Evolutionary conservation across 495 filamentous ascomycete species (phyloP), one percentile per base, ranked within the genome.

Genomic region (Podospora australis): DNA sequence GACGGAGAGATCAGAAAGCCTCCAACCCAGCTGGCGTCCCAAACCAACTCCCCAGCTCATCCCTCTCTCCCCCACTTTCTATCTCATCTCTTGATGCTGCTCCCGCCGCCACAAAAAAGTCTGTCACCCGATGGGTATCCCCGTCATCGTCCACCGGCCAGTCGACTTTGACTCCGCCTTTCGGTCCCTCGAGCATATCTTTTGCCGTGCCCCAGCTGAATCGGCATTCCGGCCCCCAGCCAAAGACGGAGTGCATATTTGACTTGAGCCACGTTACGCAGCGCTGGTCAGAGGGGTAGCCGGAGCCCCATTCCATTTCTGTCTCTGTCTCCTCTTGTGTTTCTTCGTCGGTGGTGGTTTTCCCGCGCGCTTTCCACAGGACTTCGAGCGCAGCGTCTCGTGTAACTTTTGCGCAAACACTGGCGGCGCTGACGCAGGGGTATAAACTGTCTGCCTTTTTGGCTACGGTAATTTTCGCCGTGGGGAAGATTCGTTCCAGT

Each of bases 121-220:
- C 83, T 26, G 81, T 88, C 54, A 98, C 59, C 49, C 78, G 76
- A 56, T 76, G 75, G 14, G 71, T 77, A 36, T 80, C 78, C 23
- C 73, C 77, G 19, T 69, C 79, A 13, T 70, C 87, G 32, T 84
- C 83, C 4, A 65, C 71, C 0, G 88, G 86, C 92, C 92, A 98
- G 29, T 96, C 89, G 1, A 94, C 85, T 50, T 76, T 82, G 25
- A 80, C 70, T 2, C 66, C 77, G n/a, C n/a, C n/a, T 44, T 77
- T 77, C 22, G 71, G 78, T 74, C 65, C 58, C 48, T 97, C 94
- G 1, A 98, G 63, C 80, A 96, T 79, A 62, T 96, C 90, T 63
- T 90, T 97, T 8, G 84, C 87, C 1, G 92, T 96, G 6, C 86
- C 86, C 92, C 92, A 98, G 59, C 88, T 92, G 52, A 96, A 96